Evolutionary conservation across 148 eudicot genomes (phyloP).

Genomic region (Diospyros kaki): DNA sequence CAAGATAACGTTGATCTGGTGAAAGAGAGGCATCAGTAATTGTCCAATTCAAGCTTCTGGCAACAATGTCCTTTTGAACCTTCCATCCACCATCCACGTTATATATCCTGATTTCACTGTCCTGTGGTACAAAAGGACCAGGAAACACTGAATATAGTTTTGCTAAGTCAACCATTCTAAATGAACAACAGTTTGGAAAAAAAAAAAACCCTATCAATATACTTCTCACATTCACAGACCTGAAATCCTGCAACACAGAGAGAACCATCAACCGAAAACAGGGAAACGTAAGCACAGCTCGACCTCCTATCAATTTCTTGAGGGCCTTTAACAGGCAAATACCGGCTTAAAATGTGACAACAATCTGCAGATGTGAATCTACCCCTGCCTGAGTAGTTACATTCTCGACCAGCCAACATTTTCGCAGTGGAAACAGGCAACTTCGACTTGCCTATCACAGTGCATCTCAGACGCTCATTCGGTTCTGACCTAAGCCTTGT

Average conservation of each 20-base stretch:
- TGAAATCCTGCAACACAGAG: constrained; percentile 85
- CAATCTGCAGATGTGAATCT: constrained; percentile 61
- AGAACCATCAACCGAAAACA: constrained; percentile 80
- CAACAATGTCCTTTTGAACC: constrained; percentile 69
- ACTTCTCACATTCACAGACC: constrained; percentile 30
- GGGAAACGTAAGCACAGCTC: constrained; percentile 78
- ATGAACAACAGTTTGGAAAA: neutral
- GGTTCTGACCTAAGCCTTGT: constrained; percentile 76
- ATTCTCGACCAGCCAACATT: constrained; percentile 80
- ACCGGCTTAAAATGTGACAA: constrained; percentile 61
- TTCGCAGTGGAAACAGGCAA: constrained; percentile 47
- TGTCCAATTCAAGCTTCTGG: constrained; percentile 84
- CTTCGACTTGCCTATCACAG: constrained; percentile 26
- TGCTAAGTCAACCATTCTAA: neutral
- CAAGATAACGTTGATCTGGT: constrained; percentile 74
- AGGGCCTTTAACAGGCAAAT: constrained; percentile 75
- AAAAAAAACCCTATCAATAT: neutral
- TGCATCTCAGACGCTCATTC: constrained; percentile 34
- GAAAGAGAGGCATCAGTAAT: constrained; percentile 88
- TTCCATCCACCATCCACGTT: constrained; percentile 76
- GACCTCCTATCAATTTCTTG: constrained; percentile 55
- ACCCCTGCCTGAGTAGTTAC: constrained; percentile 66
- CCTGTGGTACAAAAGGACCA: constrained; percentile 36
- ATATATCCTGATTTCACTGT: constrained; percentile 75
- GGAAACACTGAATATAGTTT: neutral